Evolutionary conservation across 441 rosid genomes (phyloP).

Genomic region (Pelargonium fulgidum): DNA sequence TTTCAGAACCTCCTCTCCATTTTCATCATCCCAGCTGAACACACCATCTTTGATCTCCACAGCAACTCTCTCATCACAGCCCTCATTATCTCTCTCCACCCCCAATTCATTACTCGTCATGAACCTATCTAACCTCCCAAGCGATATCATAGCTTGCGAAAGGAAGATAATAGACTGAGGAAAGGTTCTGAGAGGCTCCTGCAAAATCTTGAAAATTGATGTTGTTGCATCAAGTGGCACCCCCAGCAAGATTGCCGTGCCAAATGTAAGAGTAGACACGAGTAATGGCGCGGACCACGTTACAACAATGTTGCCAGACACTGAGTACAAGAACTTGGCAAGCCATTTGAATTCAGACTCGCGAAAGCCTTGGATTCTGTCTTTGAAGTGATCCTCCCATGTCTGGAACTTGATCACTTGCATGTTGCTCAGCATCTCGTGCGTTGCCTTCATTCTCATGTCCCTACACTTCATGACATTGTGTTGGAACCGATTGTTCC

Average conservation of each 20-base stretch:
- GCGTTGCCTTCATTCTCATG: slow-evolving; percentile 55
- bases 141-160: slow-evolving; percentile 87
- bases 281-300: slow-evolving; percentile 30
- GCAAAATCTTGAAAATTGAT: slow-evolving; percentile 74
- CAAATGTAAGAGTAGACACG: slow-evolving; percentile 56
- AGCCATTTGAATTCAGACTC: slow-evolving; percentile 71
- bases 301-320: slow-evolving; percentile 65
- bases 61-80: slow-evolving; percentile 41
- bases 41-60: slow-evolving; percentile 48
- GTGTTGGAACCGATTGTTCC: slow-evolving; percentile 57
- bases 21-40: slow-evolving; percentile 72
- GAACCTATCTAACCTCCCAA: slow-evolving; percentile 62
- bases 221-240: slow-evolving; percentile 75
- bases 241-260: slow-evolving; percentile 57
- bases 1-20: slow-evolving; percentile 32
- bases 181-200: slow-evolving; percentile 81
- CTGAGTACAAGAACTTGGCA: slow-evolving; percentile 57
- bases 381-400: slow-evolving; percentile 82
- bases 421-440: slow-evolving; percentile 79
- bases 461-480: slow-evolving; percentile 80
- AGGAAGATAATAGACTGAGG: slow-evolving; percentile 91
- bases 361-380: slow-evolving; percentile 47
- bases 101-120: slow-evolving; percentile 74
- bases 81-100: slow-evolving; percentile 50
- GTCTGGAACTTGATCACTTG: slow-evolving; percentile 85